Conservation (phyloP, 2,329 filamentous ascomycete species). For the Pseudocercospora fuligena region DNA sequence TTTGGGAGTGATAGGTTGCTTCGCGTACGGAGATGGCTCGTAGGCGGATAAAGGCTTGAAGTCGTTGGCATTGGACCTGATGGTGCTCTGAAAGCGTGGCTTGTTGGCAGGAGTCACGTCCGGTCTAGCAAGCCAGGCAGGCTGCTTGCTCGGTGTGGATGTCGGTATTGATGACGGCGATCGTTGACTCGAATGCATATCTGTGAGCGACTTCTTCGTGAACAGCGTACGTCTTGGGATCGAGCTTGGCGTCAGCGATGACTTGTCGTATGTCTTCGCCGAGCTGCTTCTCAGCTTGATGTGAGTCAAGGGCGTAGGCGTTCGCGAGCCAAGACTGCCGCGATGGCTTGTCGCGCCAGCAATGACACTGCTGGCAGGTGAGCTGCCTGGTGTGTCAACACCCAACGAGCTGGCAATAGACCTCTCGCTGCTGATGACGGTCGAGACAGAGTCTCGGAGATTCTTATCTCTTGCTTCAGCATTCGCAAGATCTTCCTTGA, state of each 20-base stretch:
- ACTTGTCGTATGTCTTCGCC: conserved; percentile 22
- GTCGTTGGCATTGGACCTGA: conserved; percentile 33
- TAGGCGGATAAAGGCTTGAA: conserved; percentile 41
- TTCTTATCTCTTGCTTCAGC: conserved; percentile 66
- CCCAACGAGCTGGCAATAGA: conserved; percentile 69
- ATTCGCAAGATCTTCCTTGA: conserved; percentile 48
- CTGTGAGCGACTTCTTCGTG: conserved; percentile 26
- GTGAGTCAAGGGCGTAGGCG: conserved; percentile 44
- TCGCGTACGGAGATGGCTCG: conserved; percentile 43
- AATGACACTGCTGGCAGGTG: conserved; percentile 69
- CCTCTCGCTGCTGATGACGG: conserved; percentile 81
- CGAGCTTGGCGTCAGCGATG: conserved; percentile 23
- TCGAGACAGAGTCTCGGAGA: conserved; percentile 89
- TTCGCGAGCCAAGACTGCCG: conserved; percentile 53
- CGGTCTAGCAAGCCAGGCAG: conserved; percentile 25
- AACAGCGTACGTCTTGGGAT: conserved; percentile 28
- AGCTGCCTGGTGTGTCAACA: conserved; percentile 64
- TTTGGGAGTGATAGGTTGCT: conserved; percentile 38
- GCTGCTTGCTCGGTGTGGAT: conserved; percentile 25
- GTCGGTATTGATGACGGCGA: conserved; percentile 31
- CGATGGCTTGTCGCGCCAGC: conserved; percentile 52
- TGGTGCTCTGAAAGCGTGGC: conserved; percentile 31
- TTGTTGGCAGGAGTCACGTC: conserved; percentile 30
- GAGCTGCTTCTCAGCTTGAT: conserved; percentile 30
- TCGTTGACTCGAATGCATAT: conserved; percentile 24